Percentiles rank a stretch among this genome's conserved stretches.
Conservation (phyloP, 2,329 filamentous ascomycete genomes). For the Ceratocystis destructans region DNA sequence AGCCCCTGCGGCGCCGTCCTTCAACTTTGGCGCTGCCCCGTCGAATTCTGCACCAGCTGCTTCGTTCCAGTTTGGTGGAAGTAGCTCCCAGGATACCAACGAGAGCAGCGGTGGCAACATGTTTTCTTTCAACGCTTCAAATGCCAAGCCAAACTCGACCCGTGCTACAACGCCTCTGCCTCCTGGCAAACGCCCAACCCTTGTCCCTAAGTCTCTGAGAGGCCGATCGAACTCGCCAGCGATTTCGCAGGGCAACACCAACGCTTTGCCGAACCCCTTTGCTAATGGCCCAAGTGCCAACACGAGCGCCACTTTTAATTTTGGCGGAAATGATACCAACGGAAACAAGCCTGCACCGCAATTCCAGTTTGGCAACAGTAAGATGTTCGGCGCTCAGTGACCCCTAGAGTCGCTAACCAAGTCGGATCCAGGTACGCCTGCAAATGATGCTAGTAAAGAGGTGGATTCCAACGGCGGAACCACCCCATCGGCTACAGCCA, state of each 20-base stretch:
- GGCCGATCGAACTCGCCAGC: constrained; percentile 19
- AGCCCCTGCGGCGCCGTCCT: constrained; percentile 22
- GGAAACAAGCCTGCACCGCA: constrained; percentile 13
- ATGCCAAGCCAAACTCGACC: constrained; percentile 10
- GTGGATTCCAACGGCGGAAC: constrained; percentile 4
- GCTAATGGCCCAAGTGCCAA: not conserved
- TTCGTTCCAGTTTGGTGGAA: constrained; percentile 20
- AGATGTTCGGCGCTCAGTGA: constrained; percentile 19
- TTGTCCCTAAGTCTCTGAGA: constrained; percentile 19
- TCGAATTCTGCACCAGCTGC: constrained; percentile 12
- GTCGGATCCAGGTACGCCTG: constrained; percentile 22
- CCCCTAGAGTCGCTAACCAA: constrained; percentile 18
- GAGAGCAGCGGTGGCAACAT: constrained; percentile 23
- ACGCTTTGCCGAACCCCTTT: constrained; percentile 18
- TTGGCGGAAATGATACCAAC: constrained; percentile 16
- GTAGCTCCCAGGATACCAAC: constrained; percentile 21
- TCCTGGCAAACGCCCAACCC: constrained; percentile 30
- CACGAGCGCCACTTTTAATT: constrained; percentile 12
- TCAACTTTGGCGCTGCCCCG: constrained; percentile 29
- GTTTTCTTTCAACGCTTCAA: constrained; percentile 18
- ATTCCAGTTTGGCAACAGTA: constrained; percentile 19
- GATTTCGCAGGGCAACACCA: constrained; percentile 14
- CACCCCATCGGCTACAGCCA: not conserved
- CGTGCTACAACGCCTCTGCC: constrained; percentile 15
- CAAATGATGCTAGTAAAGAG: constrained; percentile 17